phyloP scores from a whole-genome alignment of 495 filamentous ascomycete species.

The Annulohypoxylon stygium region DNA sequence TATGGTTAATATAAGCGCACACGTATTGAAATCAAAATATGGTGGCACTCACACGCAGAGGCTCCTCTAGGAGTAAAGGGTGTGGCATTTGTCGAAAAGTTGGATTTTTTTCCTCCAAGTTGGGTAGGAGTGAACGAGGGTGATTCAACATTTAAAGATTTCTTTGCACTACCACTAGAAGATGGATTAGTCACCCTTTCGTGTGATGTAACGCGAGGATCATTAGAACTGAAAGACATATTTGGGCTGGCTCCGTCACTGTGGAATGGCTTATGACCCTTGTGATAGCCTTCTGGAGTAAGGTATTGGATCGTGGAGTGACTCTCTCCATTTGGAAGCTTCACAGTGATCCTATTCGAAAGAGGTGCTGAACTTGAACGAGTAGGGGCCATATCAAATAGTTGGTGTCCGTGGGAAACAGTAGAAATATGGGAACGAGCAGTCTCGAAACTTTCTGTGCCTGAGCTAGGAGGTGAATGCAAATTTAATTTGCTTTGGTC shows the following conservation, averaged over 20 bases:
- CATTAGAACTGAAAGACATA: conserved; percentile 10
- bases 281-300: background rate
- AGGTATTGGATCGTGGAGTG: background rate
- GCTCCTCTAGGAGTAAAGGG: conserved; percentile 82
- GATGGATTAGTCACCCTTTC: conserved; percentile 20
- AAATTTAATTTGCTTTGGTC: background rate
- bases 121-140: conserved; percentile 88
- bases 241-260: conserved; percentile 6
- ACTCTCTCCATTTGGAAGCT: background rate
- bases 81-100: conserved; percentile 86
- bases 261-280: background rate
- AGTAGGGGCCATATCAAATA: background rate
- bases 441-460: background rate
- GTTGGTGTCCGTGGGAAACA: background rate
- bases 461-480: background rate
- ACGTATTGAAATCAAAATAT: background rate
- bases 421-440: background rate
- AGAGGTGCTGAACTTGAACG: background rate
- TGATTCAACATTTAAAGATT: conserved; percentile 93
- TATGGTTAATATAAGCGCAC: conserved; percentile 48
- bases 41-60: conserved; percentile 50
- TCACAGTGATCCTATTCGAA: background rate
- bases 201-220: conserved; percentile 1
- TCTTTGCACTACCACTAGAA: conserved; percentile 68
- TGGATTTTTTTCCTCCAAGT: conserved; percentile 68